Percentiles rank a stretch among this genome's conserved stretches.
Evolutionary conservation across 148 eudicot species (phyloP).

Genomic region (Linanthus parryae): DNA sequence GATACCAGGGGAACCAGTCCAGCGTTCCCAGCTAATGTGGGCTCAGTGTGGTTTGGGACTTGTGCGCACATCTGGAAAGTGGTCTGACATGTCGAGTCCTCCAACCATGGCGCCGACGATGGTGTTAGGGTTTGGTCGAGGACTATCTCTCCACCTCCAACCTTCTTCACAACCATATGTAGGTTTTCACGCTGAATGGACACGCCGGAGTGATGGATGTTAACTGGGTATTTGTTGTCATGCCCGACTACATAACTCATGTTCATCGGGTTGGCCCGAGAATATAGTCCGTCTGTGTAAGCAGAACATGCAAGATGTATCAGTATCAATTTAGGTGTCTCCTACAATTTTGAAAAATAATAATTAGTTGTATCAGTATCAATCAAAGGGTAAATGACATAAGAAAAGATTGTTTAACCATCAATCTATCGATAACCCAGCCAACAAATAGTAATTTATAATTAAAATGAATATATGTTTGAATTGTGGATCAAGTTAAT

Average conservation of each 20-base stretch:
- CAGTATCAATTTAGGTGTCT: no score
- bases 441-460: no score
- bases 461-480: no score
- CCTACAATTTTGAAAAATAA: no score
- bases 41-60: slow-evolving; percentile 89
- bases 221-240: slow-evolving; percentile 65
- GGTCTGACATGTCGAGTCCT: slow-evolving; percentile 75
- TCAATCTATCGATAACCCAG: no score
- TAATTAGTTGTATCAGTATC: no score
- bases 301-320: not conserved
- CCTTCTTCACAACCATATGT: slow-evolving; percentile 87
- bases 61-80: slow-evolving; percentile 65
- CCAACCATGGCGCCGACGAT: slow-evolving; percentile 88
- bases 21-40: slow-evolving; percentile 85
- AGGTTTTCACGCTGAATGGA: slow-evolving; percentile 73
- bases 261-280: slow-evolving; percentile 81
- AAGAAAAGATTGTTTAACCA: no score
- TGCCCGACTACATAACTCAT: slow-evolving; percentile 89
- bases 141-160: slow-evolving; percentile 77
- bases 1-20: slow-evolving; percentile 86
- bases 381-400: no score
- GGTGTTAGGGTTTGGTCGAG: slow-evolving; percentile 65
- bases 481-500: no score
- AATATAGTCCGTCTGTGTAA: slow-evolving; percentile 61
- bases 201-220: slow-evolving; percentile 83